phyloP scores from a whole-genome alignment of 257 asterid species.

The Scutellaria baicalensis region DNA sequence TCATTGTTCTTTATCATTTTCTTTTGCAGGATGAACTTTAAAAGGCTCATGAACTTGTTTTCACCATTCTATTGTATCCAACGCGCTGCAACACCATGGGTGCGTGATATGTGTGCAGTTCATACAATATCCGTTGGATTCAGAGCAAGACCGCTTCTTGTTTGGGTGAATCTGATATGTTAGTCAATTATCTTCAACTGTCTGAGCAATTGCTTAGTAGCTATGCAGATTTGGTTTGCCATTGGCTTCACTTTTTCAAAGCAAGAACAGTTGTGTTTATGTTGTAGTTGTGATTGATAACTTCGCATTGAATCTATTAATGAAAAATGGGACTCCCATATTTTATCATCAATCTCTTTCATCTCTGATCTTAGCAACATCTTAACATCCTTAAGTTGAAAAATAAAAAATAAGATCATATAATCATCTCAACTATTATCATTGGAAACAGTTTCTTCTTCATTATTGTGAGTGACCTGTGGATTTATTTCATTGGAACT shows the following conservation, averaged over 20 bases:
- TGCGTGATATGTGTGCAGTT: background rate
- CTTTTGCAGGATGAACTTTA: constrained; percentile 54
- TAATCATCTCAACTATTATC: background rate
- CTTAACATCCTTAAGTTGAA: background rate
- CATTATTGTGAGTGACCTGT: background rate
- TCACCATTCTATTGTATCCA: background rate
- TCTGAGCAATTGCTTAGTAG: background rate
- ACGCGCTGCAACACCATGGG: background rate
- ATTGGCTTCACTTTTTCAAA: background rate
- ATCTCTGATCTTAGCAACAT: background rate
- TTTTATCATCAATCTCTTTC: background rate
- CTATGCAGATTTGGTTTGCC: background rate
- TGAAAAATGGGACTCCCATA: background rate
- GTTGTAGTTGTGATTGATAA: background rate
- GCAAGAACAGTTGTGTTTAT: background rate
- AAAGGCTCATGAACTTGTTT: background rate
- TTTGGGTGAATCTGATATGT: background rate
- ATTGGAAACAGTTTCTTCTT: background rate
- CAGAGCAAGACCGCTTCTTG: background rate
- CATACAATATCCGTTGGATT: background rate
- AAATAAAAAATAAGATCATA: background rate
- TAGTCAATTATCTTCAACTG: background rate
- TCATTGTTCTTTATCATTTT: background rate
- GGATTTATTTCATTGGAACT: background rate
- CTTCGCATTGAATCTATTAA: background rate